Base-by-base conservation (phyloP, 345 rosid species). In the Pugionium dolabratum region DNA sequence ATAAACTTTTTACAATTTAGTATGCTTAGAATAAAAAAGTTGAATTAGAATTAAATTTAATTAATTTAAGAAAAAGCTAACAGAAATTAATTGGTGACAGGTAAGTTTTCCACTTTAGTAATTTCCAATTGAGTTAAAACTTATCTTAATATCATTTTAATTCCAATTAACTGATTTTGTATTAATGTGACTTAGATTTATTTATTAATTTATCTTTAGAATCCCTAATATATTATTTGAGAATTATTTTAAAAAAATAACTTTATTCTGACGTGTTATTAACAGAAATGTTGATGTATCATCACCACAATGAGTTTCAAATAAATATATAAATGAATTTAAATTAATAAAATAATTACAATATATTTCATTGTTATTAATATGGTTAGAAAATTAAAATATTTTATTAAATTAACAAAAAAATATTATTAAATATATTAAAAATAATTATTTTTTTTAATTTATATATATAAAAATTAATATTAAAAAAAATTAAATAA, bases 11-110 rank as follows among this genome's bases (percentile, higher is more conserved):
- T 32, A 60, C 1, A 50, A 41, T n/a, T 3, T 30, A 8, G 7
- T 35, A 1, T 29, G 8, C 7, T 51, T 30, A 0, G 45, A 5
- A 41, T 25, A 49, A 48, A 30, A 58, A 0, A 31, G 40, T 32
- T 70, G 35, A 45, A 70, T 61, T 36, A 6, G 45, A 36, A 61
- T 70, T 47, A 62, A 36, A 61, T 35, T 0, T 10, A 53, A 29
- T 30, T 30, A 54, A 54, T 44, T 30, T 1, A 10, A 62, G 10
- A 45, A 54, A 46, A 56, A 25, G 18, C n/a, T 37, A 69, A 34
- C 44, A 69, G 34, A 26, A 10, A 41, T 2, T 35, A 5, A 60
- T n/a, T 69, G 45, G 37, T 59, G 42, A 39, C 9, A 39, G 1
- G 11, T n/a, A n/a, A 42, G 30, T 4, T 62, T 53, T 7, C 9